Evolutionary conservation across 108 stramenopile species (phyloP), one percentile per base, ranked within the genome.

Genomic region (Stephanodiscus minutulus): DNA sequence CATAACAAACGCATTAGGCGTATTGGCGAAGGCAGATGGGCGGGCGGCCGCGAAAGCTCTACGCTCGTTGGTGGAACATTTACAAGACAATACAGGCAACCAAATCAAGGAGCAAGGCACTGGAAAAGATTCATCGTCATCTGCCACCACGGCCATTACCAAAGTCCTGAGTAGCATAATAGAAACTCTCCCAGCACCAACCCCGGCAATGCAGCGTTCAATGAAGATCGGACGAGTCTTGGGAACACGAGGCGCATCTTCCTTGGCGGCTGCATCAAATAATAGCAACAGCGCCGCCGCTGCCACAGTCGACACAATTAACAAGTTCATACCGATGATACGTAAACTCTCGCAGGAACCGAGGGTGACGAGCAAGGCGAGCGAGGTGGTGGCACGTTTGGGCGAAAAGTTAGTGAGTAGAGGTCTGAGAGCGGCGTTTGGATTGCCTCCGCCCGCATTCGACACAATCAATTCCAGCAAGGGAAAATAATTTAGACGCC

Each of bases 301-400:
- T 35, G 65, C 75, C 15, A 68, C 85, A 27, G 81, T 83, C 12
- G 82, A 86, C 61, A 68, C 84, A 44, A 67, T 79, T 11, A 59
- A 83, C 43, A 91, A 90, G 55, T 84, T 88, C 27, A 72, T 86
- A 28, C 88, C 90, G 17, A 67, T 94, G 12, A 46, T 90, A 11
- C 83, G 88, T 11, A 94, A 89, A 57, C 75, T 94, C 3, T 70
- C 84, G 13, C 86, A 88, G 63, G 87, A 94, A 29, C 90, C 90
- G 9, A 74, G 84, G 24, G 72, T 94, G n/a, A 88, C 86, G 54
- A 64, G 72, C 24, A 82, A 86, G 35, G 82, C 87, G 7, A 88
- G 74, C 64, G 90, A 94, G 69, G 74, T 91, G 8, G 76, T 87
- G 44, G 92, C 90, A 54, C 70, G 86, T 25, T 64, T 94, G 10